These are phyloP conservation scores for Colletotrichum chlorophyti DNA, from an alignment of 2,329 filamentous ascomycete species.

Conservation along the genomic window DNA sequence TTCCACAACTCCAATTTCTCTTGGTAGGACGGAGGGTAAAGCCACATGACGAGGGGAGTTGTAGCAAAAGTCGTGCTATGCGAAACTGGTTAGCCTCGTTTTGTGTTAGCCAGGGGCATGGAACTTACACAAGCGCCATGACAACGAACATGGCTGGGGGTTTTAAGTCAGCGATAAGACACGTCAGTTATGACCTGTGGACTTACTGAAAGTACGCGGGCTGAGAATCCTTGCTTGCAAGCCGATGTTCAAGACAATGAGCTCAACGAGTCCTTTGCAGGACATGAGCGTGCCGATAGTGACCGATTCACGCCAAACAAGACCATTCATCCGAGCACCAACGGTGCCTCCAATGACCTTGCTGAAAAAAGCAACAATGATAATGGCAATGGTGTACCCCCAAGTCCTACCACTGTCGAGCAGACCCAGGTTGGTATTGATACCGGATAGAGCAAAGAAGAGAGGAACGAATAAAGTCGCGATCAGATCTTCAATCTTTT, in stretches of 20 bases:
- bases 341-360: slow-evolving; percentile 79
- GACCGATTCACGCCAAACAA: slow-evolving; percentile 83
- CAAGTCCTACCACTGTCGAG: slow-evolving; percentile 78
- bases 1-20: slow-evolving; percentile 54
- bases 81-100: too few relatives aligned
- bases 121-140: slow-evolving; percentile 82
- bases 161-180: too few relatives aligned
- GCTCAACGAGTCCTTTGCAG: slow-evolving; percentile 84
- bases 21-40: slow-evolving; percentile 67
- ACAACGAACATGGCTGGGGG: slow-evolving; percentile 86
- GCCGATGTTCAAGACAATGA: slow-evolving; percentile 79
- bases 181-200: too few relatives aligned
- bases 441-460: slow-evolving; percentile 84
- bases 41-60: slow-evolving; percentile 69
- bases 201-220: slow-evolving; percentile 75
- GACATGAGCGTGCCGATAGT: slow-evolving; percentile 86
- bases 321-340: slow-evolving; percentile 71
- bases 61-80: slow-evolving; percentile 79
- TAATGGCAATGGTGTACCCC: slow-evolving; percentile 85
- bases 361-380: slow-evolving; percentile 74
- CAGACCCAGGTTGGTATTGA: slow-evolving; percentile 80
- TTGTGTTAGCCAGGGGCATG: too few relatives aligned
- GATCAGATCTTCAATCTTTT: slow-evolving; percentile 94
- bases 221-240: slow-evolving; percentile 78
- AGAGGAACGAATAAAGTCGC: slow-evolving; percentile 82